These are phyloP conservation scores for Nothophytophthora sp. DNA, from an alignment of 352 stramenopile genomes.

Conservation along the genomic window DNA sequence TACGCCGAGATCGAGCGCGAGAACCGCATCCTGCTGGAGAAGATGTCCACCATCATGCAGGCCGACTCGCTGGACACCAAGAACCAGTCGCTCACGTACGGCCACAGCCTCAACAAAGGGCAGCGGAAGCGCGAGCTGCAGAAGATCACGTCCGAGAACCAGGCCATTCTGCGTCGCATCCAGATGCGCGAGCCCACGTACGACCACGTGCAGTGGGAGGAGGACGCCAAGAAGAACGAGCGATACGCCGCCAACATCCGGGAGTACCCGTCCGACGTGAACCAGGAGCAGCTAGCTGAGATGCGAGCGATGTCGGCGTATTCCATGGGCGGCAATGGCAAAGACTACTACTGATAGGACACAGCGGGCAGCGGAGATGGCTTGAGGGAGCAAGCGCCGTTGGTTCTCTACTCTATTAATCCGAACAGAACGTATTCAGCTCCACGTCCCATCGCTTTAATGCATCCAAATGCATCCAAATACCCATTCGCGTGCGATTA, in stretches of 20 bases:
- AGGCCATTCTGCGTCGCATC: constrained; percentile 88
- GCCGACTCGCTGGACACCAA: constrained; percentile 87
- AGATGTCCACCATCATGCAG: constrained; percentile 97
- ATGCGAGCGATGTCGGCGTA: constrained; percentile 62
- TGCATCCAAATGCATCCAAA: constrained; percentile 17
- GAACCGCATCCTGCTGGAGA: constrained; percentile 96
- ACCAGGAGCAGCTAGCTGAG: constrained; percentile 43
- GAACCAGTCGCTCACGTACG: constrained; percentile 74
- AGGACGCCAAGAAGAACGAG: constrained; percentile 86
- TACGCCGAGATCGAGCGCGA: constrained; percentile 96
- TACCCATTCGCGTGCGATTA: background rate
- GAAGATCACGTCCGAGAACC: constrained; percentile 87
- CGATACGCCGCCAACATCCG: constrained; percentile 89
- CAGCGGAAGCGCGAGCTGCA: constrained; percentile 83
- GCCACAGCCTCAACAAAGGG: constrained; percentile 86
- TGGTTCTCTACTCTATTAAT: too few relatives aligned
- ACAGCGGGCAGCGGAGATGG: too few relatives aligned
- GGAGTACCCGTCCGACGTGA: constrained; percentile 64
- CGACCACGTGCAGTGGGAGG: constrained; percentile 89
- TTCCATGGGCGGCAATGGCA: constrained; percentile 41
- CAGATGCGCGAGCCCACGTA: constrained; percentile 91
- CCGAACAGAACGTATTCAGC: background rate
- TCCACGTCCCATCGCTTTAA: constrained; percentile 7
- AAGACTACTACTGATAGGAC: constrained; percentile 38
- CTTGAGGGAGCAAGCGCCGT: background rate